Conservation (phyloP, 768 basidiomycete species). For the Filobasidium wieringae region DNA sequence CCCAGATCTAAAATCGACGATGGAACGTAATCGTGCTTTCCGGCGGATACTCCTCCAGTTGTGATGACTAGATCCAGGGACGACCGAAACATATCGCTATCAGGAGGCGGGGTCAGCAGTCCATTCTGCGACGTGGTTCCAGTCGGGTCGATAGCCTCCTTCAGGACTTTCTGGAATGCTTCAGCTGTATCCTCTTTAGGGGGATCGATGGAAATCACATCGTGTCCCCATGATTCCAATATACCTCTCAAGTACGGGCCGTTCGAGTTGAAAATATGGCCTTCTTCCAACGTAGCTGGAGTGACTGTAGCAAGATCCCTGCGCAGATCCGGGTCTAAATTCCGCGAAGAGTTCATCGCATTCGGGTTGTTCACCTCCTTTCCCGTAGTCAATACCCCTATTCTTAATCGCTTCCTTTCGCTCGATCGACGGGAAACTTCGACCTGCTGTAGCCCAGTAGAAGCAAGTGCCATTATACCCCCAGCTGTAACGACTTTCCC, state of each 20-base stretch:
- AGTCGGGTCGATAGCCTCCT: not conserved
- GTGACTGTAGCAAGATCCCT: too few relatives aligned
- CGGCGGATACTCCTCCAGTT: constrained; percentile 8
- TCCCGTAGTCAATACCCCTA: constrained; percentile 9
- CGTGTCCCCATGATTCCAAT: constrained; percentile 2
- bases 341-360: too few relatives aligned
- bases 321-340: too few relatives aligned
- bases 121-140: too few relatives aligned
- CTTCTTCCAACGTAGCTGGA: not conserved
- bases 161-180: constrained; percentile 1
- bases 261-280: constrained; percentile 10
- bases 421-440: not conserved
- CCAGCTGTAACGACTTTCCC: not conserved
- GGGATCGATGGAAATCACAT: not conserved
- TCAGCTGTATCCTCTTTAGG: not conserved
- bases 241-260: constrained; percentile 4
- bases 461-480: constrained; percentile 6
- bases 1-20: constrained; percentile 3
- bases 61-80: constrained; percentile 6
- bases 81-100: not conserved
- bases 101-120: too few relatives aligned
- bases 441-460: constrained; percentile 1
- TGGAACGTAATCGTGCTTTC: constrained; percentile 10
- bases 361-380: too few relatives aligned
- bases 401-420: not conserved